Evolutionary conservation across 495 filamentous ascomycete species (phyloP).

Genomic region (Venustampulla echinocandica): DNA sequence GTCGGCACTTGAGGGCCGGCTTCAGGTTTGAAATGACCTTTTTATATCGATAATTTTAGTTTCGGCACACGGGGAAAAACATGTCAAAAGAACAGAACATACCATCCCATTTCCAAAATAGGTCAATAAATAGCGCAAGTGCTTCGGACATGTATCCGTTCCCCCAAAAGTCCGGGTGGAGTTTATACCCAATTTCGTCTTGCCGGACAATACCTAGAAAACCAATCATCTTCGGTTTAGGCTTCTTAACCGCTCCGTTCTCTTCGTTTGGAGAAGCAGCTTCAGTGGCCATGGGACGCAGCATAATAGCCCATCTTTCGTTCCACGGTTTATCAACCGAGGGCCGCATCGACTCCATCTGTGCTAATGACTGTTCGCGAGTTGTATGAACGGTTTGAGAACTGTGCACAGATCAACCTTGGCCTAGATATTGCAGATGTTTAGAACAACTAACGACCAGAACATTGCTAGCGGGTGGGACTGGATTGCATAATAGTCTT

Average conservation of each 20-base stretch:
- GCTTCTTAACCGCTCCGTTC: background rate
- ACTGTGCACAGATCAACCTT: background rate
- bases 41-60: too few species aligned
- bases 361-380: background rate
- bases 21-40: too few species aligned
- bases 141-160: constrained; percentile 21
- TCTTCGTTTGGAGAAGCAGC: too few species aligned
- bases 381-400: background rate
- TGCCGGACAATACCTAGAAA: constrained; percentile 6
- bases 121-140: constrained; percentile 10
- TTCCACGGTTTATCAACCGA: constrained; percentile 1
- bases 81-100: background rate
- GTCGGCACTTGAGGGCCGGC: background rate
- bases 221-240: constrained; percentile 11
- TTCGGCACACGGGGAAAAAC: too few species aligned
- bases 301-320: background rate
- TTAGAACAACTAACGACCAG: background rate
- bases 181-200: constrained; percentile 13
- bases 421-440: background rate
- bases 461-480: background rate
- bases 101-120: constrained; percentile 13
- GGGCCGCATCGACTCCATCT: background rate
- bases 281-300: too few species aligned
- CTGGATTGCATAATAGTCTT: background rate
- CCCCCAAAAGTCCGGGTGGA: constrained; percentile 18